These are phyloP conservation scores for Vicia villosa DNA, from an alignment of 306 rosid genomes.

Conservation along the genomic window DNA sequence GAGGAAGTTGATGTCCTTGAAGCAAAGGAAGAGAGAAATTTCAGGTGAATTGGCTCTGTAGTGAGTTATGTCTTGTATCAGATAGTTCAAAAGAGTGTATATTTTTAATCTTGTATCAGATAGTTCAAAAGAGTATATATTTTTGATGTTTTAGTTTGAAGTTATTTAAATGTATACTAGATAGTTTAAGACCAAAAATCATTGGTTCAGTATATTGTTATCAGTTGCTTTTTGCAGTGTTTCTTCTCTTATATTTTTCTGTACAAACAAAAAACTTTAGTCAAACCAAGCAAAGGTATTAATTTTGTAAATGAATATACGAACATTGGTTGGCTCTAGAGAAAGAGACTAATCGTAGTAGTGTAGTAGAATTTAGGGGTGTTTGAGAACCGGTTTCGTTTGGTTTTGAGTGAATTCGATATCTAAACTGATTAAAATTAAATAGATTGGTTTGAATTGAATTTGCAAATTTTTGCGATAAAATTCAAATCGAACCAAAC, in stretches of 20 bases:
- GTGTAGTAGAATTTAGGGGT: no score
- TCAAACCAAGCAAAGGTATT: not conserved
- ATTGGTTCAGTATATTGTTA: slow-evolving; percentile 1
- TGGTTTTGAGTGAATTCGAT: no score
- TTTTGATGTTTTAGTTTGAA: not conserved
- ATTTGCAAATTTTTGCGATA: no score
- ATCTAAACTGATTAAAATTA: no score
- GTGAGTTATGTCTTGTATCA: slow-evolving; percentile 7
- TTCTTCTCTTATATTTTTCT: slow-evolving; percentile 4
- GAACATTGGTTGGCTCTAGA: not conserved
- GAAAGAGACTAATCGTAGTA: not conserved
- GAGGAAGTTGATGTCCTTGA: slow-evolving; percentile 95
- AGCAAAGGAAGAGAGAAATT: slow-evolving; percentile 86
- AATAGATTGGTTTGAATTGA: no score
- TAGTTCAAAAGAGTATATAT: no score
- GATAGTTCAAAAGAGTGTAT: not conserved
- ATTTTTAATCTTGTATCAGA: not conserved
- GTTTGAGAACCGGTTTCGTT: no score
- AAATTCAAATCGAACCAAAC: no score
- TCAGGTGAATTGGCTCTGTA: slow-evolving; percentile 43
- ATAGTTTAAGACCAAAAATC: not conserved
- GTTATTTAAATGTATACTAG: slow-evolving; percentile 7
- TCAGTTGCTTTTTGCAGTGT: slow-evolving; percentile 1
- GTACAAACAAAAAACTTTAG: not conserved
- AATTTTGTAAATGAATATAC: not conserved